Base-by-base conservation (phyloP, 345 rosid species). In the Gossypium longicalyx region DNA sequence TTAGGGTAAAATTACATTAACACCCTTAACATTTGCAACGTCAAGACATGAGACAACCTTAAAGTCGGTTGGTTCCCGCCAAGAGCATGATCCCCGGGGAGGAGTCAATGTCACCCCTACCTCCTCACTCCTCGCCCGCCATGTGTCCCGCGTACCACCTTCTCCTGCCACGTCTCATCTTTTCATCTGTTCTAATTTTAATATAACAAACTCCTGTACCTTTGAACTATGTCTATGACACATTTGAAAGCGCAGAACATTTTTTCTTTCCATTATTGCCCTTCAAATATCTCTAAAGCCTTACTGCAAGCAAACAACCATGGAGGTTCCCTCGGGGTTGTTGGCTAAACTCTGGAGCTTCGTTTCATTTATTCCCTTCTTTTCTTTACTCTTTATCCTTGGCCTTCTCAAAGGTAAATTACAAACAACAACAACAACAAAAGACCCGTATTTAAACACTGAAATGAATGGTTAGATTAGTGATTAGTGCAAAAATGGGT, bases 271-370 rank as follows among this genome's bases (percentile, higher is more conserved):
- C 70, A 20, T 67, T 19, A 67, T 45, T 67, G 19, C 10, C 71
- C 6, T 44, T 44, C 29, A 43, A 1, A 41, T 23, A 4, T 22
- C 70, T 45, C 70, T 17, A 45, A 66, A 27, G 9, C 60, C 41
- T 16, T 56, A 17, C 4, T 51, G 19, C 61, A 54, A 54, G 19
- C 56, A 10, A 12, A 12, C 38, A 16, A 20, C 65, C 43, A 89
- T 91, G 98, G 81, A 88, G 68, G 90, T 83, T 56, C 98, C 92
- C 1, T 85, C 76, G 4, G 89, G 97, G 71, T 84, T 88, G 70
- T 64, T 85, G 67, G 86, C 82, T 60, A 88, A 82, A 78, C 81
- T 91, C 34, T 67, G 94, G 98, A 90, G 89, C 77, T 87, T 93
- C 57, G 3, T 87, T 20, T 82, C 85, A 12, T 91, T 91, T 74